Evolutionary conservation across 1,139 yeast genomes (phyloP).

Genomic region (Debaryomyces udenii): DNA sequence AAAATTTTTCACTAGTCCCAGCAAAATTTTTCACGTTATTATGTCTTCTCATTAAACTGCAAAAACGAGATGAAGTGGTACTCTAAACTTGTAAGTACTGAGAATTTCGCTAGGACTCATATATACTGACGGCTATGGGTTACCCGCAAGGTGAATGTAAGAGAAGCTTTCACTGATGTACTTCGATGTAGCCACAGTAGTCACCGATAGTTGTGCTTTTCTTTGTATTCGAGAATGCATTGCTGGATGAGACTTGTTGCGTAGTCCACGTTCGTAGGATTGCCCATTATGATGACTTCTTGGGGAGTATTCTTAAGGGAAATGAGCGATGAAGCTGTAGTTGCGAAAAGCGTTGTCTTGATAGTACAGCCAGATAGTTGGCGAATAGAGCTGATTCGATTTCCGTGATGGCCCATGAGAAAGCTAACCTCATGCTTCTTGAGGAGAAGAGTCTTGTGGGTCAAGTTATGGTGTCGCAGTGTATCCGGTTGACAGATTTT

Average conservation of each 20-base stretch:
- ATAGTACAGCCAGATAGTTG: constrained; percentile 32
- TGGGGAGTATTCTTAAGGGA: constrained; percentile 18
- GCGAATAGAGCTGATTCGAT: constrained; percentile 28
- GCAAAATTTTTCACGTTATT: constrained; percentile 13
- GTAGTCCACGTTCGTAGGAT: constrained; percentile 18
- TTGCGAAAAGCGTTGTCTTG: constrained; percentile 23
- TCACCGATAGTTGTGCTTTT: constrained; percentile 1
- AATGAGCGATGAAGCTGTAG: constrained; percentile 12
- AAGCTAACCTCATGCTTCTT: constrained; percentile 30
- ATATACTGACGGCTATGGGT: constrained; percentile 5
- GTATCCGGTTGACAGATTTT: not conserved
- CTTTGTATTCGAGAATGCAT: constrained; percentile 9
- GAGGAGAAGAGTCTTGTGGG: constrained; percentile 3
- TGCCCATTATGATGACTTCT: constrained; percentile 20
- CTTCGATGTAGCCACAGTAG: not conserved
- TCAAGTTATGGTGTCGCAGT: constrained; percentile 3
- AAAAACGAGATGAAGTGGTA: not conserved
- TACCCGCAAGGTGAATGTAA: constrained; percentile 7
- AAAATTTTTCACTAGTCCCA: constrained; percentile 9
- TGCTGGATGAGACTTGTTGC: constrained; percentile 21
- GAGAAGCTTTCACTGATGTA: too few relatives aligned
- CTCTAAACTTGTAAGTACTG: constrained; percentile 3
- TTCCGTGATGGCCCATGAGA: constrained; percentile 33
- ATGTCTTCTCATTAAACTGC: constrained; percentile 9
- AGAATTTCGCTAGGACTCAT: constrained; percentile 9